Conservation (phyloP, 2,329 filamentous ascomycete species). For the Pseudonectria foliicola region DNA sequence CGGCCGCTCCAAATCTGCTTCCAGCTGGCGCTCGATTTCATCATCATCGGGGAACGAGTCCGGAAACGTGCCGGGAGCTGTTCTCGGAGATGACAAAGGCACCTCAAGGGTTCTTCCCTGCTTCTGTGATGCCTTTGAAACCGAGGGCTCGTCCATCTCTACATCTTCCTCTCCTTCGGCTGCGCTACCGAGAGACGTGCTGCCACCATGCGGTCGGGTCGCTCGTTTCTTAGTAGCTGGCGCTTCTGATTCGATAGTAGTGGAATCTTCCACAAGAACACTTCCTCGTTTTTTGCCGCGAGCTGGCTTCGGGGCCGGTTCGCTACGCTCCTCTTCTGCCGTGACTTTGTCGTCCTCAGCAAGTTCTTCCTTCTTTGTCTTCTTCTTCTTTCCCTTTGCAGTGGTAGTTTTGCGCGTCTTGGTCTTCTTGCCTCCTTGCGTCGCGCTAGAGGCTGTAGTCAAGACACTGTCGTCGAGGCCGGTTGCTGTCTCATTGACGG, state of each 20-base stretch:
- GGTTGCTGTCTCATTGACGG: constrained; percentile 39
- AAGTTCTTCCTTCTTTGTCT: constrained; percentile 45
- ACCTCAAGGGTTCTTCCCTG: constrained; percentile 42
- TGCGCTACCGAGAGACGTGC: constrained; percentile 34
- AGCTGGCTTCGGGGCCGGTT: constrained; percentile 32
- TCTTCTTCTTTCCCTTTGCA: constrained; percentile 32
- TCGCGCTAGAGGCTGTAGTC: constrained; percentile 53
- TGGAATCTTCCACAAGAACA: constrained; percentile 47
- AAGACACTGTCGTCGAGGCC: constrained; percentile 53
- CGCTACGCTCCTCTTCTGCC: constrained; percentile 11
- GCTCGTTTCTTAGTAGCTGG: constrained; percentile 54
- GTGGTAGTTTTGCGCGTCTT: constrained; percentile 49
- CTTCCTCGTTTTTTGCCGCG: constrained; percentile 59
- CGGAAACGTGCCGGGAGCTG: constrained; percentile 30
- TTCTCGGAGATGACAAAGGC: constrained; percentile 40
- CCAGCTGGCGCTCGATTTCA: constrained; percentile 58
- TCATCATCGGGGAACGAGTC: constrained; percentile 49
- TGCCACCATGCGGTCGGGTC: constrained; percentile 40
- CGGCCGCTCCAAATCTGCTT: constrained; percentile 55
- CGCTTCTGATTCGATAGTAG: constrained; percentile 34
- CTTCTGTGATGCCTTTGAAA: constrained; percentile 29
- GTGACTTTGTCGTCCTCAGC: constrained; percentile 34
- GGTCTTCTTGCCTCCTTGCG: constrained; percentile 50
- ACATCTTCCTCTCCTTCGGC: constrained; percentile 33
- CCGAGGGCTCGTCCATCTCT: constrained; percentile 31